These are phyloP conservation scores for Pneumocystis canis DNA, from an alignment of 1,139 yeast species.

Conservation along the genomic window DNA sequence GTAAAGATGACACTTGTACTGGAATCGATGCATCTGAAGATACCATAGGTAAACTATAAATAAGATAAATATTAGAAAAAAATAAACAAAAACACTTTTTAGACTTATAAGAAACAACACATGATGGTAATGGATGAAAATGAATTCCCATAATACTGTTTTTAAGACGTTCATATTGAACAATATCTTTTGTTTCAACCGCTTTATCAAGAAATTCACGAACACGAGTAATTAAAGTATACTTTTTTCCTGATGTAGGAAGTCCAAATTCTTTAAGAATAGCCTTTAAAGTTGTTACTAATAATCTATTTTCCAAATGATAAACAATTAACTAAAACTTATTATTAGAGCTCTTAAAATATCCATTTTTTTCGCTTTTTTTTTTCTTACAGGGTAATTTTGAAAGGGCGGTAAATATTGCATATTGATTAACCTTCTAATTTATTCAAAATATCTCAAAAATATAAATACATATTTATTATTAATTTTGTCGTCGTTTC, in stretches of 20 bases:
- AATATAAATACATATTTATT: neutral
- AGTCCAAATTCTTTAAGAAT: conserved; percentile 8
- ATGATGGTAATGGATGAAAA: neutral
- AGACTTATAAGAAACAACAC: neutral
- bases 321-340: neutral
- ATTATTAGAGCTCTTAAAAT: neutral
- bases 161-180: conserved; percentile 3
- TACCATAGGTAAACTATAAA: neutral
- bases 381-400: neutral
- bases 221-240: conserved; percentile 8
- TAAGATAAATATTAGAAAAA: neutral
- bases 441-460: neutral
- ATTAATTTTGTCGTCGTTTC: neutral
- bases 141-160: conserved; percentile 4
- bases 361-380: neutral
- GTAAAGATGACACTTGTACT: neutral
- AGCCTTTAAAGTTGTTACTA: conserved; percentile 9
- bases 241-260: conserved; percentile 7
- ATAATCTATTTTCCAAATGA: conserved; percentile 7
- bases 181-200: conserved; percentile 2
- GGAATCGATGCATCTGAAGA: neutral
- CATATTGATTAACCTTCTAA: neutral
- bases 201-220: conserved; percentile 3
- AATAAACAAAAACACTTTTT: neutral
- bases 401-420: neutral